These are phyloP conservation scores for Sicyos edulis DNA, from an alignment of 306 rosid species.

Conservation along the genomic window DNA sequence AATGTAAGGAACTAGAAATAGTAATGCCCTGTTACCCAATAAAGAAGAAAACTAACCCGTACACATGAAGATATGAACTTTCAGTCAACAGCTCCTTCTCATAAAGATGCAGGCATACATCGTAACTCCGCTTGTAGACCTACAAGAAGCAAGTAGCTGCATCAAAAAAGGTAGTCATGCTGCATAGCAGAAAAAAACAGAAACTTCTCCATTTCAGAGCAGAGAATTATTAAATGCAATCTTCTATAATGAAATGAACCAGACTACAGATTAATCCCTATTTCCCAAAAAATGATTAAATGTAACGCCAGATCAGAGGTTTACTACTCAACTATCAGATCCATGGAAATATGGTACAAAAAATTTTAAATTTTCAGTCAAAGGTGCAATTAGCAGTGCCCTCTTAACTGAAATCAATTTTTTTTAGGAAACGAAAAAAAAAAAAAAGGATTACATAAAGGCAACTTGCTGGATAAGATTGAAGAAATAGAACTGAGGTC, in stretches of 20 bases:
- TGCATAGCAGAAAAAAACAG: neutral
- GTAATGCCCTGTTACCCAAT: neutral
- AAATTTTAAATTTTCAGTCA: neutral
- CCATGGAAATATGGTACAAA: neutral
- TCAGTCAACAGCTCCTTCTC: slow-evolving; percentile 85
- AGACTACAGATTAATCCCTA: neutral
- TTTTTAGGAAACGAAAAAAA: no score
- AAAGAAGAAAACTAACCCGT: slow-evolving; percentile 48
- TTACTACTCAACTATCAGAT: neutral
- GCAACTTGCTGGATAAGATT: slow-evolving; percentile 1
- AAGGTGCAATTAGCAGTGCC: no score
- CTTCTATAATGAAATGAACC: neutral
- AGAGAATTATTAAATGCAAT: neutral
- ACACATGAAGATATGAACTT: slow-evolving; percentile 65
- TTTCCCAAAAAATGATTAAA: neutral
- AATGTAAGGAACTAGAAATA: neutral
- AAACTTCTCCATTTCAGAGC: neutral
- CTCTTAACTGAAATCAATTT: no score
- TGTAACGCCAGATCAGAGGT: neutral
- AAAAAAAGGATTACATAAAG: neutral
- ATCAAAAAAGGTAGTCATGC: slow-evolving; percentile 15
- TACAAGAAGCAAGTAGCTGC: slow-evolving; percentile 23
- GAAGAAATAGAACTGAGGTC: neutral
- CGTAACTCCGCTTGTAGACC: slow-evolving; percentile 86
- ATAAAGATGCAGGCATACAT: slow-evolving; percentile 76